Base-by-base conservation (phyloP, 495 filamentous ascomycete species). In the Cercophora samala region DNA sequence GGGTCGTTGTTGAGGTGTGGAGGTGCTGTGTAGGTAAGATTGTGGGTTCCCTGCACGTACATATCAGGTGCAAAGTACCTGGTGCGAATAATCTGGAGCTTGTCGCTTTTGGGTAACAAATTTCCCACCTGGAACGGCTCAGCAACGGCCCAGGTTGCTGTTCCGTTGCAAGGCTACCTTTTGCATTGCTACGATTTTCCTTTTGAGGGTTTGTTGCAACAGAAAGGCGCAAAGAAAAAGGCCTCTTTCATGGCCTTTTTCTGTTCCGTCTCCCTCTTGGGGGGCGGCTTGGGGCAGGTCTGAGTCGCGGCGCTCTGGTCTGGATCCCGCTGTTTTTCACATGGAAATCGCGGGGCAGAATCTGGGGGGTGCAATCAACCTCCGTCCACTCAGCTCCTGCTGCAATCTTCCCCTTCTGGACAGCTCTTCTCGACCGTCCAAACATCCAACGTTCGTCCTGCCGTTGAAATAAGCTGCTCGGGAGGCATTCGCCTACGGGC, bases 91-190 rank as follows among this genome's bases (percentile, higher is more conserved):
- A 26, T 64, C 62, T 59, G 2, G 56, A 70, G 68, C 73, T 73
- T 69, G 58, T 68, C 70, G 13, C 1, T 61, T 68, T 72, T 58
- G 67, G 72, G 70, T 37, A 72, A 62, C 68, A 68, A 69, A 72
- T 71, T 72, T 74, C 66, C 70, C 65, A 53, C 51, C 32, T 23
- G 26, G 29, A 5, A 62, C 60, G 60, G 60, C 60, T 62, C 60
- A 62, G 60, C n/a, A 18, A 29, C 60, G 60, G 60, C 26, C 25
- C 60, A 62, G 53, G n/a, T 56, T 56, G 37, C 26, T 46, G 37
- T 46, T 46, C 37, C 37, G 37, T 17, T 46, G 37, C 9, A 46
- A 46, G 37, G 37, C 37, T 46, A 25, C n/a, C n/a, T n/a, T n/a
- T n/a, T n/a, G n/a, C n/a, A n/a, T n/a, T n/a, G n/a, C n/a, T n/a